Evolutionary conservation across 2,329 filamentous ascomycete genomes (phyloP).

Genomic region (Blastomyces gilchristii): DNA sequence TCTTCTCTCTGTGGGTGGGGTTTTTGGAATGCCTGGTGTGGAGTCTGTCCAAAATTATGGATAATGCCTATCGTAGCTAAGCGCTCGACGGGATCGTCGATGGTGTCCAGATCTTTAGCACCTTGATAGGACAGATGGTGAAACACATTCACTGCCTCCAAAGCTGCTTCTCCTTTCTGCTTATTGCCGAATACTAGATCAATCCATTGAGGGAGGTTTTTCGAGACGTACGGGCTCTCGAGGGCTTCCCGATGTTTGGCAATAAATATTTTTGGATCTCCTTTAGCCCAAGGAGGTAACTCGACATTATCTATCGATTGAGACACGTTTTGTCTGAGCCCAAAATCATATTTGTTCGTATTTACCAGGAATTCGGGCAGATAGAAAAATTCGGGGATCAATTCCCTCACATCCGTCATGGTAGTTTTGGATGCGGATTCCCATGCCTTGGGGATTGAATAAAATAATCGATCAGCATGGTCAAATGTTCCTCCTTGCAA

Average conservation of each 20-base stretch:
- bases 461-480: slow-evolving; percentile 89
- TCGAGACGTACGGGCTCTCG: slow-evolving; percentile 84
- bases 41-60: slow-evolving; percentile 97
- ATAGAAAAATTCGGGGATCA: slow-evolving; percentile 96
- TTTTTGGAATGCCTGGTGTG: slow-evolving; percentile 81
- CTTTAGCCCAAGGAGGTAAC: slow-evolving; percentile 94
- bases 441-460: slow-evolving; percentile 86
- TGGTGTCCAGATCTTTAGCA: slow-evolving; percentile 82
- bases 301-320: slow-evolving; percentile 74
- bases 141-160: slow-evolving; percentile 90
- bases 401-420: slow-evolving; percentile 86
- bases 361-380: slow-evolving; percentile 93
- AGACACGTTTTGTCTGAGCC: slow-evolving; percentile 67
- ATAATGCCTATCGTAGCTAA: slow-evolving; percentile 89
- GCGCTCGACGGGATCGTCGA: slow-evolving; percentile 76
- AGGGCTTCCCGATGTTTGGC: slow-evolving; percentile 90
- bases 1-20: slow-evolving; percentile 70
- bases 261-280: slow-evolving; percentile 90
- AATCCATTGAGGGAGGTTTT: slow-evolving; percentile 87
- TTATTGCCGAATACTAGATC: slow-evolving; percentile 91
- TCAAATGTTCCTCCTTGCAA: slow-evolving; percentile 95
- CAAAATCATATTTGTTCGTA: slow-evolving; percentile 89
- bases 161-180: slow-evolving; percentile 81
- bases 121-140: slow-evolving; percentile 93
- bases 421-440: slow-evolving; percentile 78